Conservation (phyloP, 192 early-diverging fungal species). For the Gonapodya sp. region DNA sequence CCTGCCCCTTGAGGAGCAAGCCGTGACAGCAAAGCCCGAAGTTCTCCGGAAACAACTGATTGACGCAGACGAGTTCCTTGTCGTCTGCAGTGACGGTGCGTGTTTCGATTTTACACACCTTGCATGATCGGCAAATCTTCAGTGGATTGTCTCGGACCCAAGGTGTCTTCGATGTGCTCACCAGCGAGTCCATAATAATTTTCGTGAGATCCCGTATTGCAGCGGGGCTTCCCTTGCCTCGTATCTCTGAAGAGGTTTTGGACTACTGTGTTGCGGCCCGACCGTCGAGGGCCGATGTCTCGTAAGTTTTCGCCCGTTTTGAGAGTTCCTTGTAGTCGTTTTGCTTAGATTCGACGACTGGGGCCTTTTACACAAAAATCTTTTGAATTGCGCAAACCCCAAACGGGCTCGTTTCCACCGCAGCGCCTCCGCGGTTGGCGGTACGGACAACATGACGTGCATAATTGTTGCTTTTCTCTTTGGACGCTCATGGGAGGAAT, state of each 20-base stretch:
- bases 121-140: too few species aligned
- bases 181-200: neutral
- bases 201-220: constrained; percentile 69
- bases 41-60: constrained; percentile 48
- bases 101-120: neutral
- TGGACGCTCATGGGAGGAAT: neutral
- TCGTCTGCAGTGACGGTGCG: constrained; percentile 90
- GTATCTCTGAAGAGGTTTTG: constrained; percentile 83
- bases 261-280: constrained; percentile 71
- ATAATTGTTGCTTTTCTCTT: constrained; percentile 66
- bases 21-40: constrained; percentile 88
- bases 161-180: constrained; percentile 7
- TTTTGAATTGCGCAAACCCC: too few species aligned
- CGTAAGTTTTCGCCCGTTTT: neutral
- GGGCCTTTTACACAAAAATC: too few species aligned
- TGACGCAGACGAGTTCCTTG: constrained; percentile 83
- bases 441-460: constrained; percentile 99
- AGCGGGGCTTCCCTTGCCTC: constrained; percentile 43
- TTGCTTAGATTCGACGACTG: too few species aligned
- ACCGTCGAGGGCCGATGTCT: neutral
- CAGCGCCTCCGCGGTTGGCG: constrained; percentile 43
- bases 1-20: constrained; percentile 74
- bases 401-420: constrained; percentile 61
- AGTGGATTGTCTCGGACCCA: neutral
- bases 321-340: too few species aligned